Percentiles rank a stretch among this genome's conserved stretches.
Evolutionary conservation across 345 rosid genomes (phyloP).

Genomic region (Populus ilicifolia): DNA sequence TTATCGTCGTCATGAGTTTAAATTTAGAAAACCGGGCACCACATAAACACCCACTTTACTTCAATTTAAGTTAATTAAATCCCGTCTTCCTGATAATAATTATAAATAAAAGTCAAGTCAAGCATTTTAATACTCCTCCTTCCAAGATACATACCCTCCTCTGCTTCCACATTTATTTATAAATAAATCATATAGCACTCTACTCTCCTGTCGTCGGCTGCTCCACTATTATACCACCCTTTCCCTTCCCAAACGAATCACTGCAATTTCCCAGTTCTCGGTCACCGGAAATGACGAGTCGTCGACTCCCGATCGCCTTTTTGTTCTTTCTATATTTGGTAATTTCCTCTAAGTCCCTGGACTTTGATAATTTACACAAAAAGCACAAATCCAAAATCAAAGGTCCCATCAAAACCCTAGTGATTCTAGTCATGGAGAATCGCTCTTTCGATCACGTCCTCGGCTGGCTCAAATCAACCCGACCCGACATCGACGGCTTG

Average conservation of each 20-base stretch:
- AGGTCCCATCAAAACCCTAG: conserved; percentile 93
- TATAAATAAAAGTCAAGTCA: not conserved
- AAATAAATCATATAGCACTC: not conserved
- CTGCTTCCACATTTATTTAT: not conserved
- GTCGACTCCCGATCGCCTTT: conserved; percentile 30
- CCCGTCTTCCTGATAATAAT: not conserved
- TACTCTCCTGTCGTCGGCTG: not conserved
- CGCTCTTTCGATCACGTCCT: conserved; percentile 92
- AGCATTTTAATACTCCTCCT: not conserved
- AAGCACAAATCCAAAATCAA: conserved; percentile 41
- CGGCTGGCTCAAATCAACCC: conserved; percentile 88
- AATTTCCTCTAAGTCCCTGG: conserved; percentile 51
- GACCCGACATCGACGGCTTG: conserved; percentile 88
- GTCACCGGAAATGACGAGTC: conserved; percentile 36
- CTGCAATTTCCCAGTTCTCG: conserved; percentile 1
- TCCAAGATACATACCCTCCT: not conserved
- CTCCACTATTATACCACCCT: not conserved
- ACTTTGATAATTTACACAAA: conserved; percentile 25
- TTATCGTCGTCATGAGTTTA: no score
- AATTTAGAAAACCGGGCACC: no score
- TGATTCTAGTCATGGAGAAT: conserved; percentile 91
- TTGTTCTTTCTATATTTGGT: conserved; percentile 45
- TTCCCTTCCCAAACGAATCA: not conserved
- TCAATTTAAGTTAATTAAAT: not conserved
- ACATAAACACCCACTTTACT: no score